A percentile compares a stretch with the other conserved stretches of the same genome.
Conservation (phyloP, 306 rosid species). For the Pueraria montana region DNA sequence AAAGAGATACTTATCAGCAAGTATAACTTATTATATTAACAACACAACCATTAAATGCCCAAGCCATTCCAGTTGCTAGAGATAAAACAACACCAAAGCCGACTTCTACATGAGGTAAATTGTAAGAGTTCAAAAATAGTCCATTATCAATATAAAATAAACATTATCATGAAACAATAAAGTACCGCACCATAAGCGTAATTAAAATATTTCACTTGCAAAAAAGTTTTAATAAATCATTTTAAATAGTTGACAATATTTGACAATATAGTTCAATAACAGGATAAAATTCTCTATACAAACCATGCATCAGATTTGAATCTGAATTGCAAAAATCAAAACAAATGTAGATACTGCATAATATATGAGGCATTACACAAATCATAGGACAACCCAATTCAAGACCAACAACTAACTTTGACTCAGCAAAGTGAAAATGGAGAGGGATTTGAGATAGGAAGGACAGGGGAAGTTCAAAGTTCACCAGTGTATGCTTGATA, state of each 20-base stretch:
- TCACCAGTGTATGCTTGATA: slow-evolving; percentile 3
- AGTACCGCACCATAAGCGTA: neutral
- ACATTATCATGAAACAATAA: slow-evolving; percentile 9
- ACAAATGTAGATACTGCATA: neutral
- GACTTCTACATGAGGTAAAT: slow-evolving; percentile 3
- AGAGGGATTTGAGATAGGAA: slow-evolving; percentile 1
- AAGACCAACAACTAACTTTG: slow-evolving; percentile 4
- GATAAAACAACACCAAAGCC: slow-evolving; percentile 5
- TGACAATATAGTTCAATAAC: slow-evolving; percentile 11
- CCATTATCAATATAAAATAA: slow-evolving; percentile 2
- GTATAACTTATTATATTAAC: slow-evolving; percentile 4
- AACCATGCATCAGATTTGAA: neutral
- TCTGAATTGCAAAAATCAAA: neutral
- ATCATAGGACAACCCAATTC: neutral
- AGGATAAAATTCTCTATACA: neutral
- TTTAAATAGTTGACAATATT: neutral
- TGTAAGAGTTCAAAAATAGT: slow-evolving; percentile 27
- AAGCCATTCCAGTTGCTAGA: slow-evolving; percentile 32
- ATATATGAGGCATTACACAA: neutral
- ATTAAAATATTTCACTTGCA: slow-evolving; percentile 1
- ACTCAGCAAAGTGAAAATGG: slow-evolving; percentile 19
- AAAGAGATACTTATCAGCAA: slow-evolving; percentile 6
- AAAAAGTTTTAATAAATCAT: neutral
- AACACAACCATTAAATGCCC: slow-evolving; percentile 15
- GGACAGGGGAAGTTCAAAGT: slow-evolving; percentile 30